Conservation (phyloP, 768 basidiomycete genomes). For the Leucosporidium creatinivorum region DNA sequence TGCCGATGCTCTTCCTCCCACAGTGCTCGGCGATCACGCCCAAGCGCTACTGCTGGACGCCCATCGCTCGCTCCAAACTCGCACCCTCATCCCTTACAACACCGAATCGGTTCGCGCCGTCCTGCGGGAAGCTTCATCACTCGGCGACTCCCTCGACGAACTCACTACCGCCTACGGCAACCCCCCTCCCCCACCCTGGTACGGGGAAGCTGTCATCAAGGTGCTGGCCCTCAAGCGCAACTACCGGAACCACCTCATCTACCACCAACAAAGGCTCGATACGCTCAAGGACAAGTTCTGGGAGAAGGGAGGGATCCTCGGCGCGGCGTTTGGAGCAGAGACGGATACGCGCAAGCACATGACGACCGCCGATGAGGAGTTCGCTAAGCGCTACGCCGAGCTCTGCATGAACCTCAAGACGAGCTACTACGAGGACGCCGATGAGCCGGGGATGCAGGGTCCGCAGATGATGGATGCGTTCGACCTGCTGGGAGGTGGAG, state of each 20-base stretch:
- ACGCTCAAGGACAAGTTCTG: conserved; percentile 82
- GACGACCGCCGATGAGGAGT: conserved; percentile 26
- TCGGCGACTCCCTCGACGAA: conserved; percentile 42
- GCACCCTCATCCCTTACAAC: conserved; percentile 85
- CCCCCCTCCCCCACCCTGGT: conserved; percentile 7
- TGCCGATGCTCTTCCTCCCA: too few species aligned
- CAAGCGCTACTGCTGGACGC: conserved; percentile 82
- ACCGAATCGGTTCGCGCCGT: conserved; percentile 75
- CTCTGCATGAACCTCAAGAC: conserved; percentile 30
- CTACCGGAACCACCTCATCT: conserved; percentile 91
- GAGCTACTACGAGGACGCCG: conserved; percentile 22
- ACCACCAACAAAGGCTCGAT: conserved; percentile 78
- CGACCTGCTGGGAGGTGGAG: conserved; percentile 49
- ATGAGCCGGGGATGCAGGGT: background rate
- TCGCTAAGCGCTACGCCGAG: conserved; percentile 30
- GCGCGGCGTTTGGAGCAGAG: conserved; percentile 66
- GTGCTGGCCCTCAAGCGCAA: conserved; percentile 85
- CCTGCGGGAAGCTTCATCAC: conserved; percentile 82
- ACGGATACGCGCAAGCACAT: conserved; percentile 40
- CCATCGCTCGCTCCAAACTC: conserved; percentile 71
- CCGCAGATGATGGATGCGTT: conserved; percentile 48
- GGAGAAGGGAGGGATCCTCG: conserved; percentile 76
- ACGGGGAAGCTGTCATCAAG: conserved; percentile 61
- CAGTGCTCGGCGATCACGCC: conserved; percentile 61
- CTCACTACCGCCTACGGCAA: background rate